These are phyloP conservation scores for Solanum medicagineum DNA, from an alignment of 257 asterid genomes.

Conservation along the genomic window DNA sequence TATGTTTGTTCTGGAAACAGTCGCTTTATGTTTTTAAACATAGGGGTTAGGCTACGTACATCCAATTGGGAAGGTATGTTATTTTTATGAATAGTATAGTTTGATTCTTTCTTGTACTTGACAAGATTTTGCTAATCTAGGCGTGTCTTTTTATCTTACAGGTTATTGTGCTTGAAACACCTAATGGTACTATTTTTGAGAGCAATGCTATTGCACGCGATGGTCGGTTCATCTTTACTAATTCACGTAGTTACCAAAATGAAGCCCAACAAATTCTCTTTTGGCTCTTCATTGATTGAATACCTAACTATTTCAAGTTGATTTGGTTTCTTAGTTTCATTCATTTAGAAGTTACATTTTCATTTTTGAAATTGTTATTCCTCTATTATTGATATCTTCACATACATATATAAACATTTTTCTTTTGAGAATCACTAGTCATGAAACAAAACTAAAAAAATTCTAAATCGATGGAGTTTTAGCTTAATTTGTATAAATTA, in stretches of 20 bases:
- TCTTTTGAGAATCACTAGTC: too few species aligned
- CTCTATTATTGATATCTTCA: neutral
- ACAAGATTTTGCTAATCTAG: slow-evolving; percentile 1
- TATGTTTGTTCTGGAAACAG: neutral
- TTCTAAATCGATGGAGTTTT: too few species aligned
- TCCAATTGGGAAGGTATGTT: slow-evolving; percentile 46
- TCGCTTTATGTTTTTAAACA: too few species aligned
- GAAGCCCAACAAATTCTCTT: too few species aligned
- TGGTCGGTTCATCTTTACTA: slow-evolving; percentile 48
- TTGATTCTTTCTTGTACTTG: neutral
- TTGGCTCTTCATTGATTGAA: slow-evolving; percentile 65
- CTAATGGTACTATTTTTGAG: slow-evolving; percentile 76
- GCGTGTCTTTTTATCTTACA: slow-evolving; percentile 52
- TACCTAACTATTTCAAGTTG: slow-evolving; percentile 34
- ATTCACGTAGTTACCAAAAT: too few species aligned
- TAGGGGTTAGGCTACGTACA: too few species aligned
- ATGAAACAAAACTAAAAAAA: too few species aligned
- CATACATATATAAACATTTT: too few species aligned
- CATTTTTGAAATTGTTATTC: neutral
- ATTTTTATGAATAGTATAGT: neutral
- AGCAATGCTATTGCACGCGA: slow-evolving; percentile 96
- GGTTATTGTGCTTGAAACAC: slow-evolving; percentile 91
- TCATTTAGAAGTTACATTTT: neutral
- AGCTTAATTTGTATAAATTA: too few species aligned
- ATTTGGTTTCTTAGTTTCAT: neutral